These are phyloP conservation scores for Ensete ventricosum DNA, from an alignment of 176 grass and related monocot genomes.

Conservation along the genomic window DNA sequence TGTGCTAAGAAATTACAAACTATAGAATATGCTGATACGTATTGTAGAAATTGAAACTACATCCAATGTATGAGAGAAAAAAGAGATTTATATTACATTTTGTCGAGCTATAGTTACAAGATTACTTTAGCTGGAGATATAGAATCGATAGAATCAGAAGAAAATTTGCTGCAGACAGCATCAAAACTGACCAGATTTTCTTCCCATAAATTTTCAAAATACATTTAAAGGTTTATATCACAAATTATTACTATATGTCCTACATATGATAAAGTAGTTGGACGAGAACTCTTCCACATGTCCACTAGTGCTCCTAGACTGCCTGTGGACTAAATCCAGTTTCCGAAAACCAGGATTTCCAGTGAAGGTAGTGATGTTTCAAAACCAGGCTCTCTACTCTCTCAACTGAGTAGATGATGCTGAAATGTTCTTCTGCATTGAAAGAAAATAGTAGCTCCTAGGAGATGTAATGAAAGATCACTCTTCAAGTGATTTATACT, in stretches of 20 bases:
- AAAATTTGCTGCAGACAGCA: neutral
- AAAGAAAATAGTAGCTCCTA: neutral
- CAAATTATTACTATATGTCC: neutral
- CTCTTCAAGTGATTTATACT: neutral
- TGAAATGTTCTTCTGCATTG: constrained; percentile 62
- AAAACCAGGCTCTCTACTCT: constrained; percentile 53
- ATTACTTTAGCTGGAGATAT: neutral
- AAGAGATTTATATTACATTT: neutral
- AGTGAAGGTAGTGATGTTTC: constrained; percentile 30
- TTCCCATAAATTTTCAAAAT: neutral
- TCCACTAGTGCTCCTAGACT: constrained; percentile 53
- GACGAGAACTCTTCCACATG: constrained; percentile 39
- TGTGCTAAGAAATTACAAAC: neutral
- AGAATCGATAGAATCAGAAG: neutral
- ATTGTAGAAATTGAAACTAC: neutral
- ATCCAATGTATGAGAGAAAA: neutral
- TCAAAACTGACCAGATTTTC: too few species aligned
- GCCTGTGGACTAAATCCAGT: constrained; percentile 46
- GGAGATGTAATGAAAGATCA: neutral
- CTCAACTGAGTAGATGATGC: constrained; percentile 81
- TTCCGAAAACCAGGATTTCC: constrained; percentile 66
- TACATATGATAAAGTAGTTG: neutral
- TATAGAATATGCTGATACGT: neutral
- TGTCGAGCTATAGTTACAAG: neutral
- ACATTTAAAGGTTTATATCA: neutral